Conservation (phyloP, 495 filamentous ascomycete genomes). For the Bacidia gigantensis region DNA sequence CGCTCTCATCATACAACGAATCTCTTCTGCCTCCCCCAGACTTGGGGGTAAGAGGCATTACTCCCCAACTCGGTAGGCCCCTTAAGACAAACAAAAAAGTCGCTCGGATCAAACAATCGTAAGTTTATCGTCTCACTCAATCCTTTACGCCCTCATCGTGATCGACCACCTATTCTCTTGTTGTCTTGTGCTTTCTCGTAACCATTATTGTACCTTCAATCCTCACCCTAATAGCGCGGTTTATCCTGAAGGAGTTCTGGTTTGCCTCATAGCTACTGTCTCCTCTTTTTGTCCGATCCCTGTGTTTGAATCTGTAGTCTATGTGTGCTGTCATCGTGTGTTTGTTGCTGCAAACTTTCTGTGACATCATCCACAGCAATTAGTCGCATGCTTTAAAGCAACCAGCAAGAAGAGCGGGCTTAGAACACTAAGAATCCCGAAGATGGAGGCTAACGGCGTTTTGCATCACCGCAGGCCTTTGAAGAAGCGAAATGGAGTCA, state of each 20-base stretch:
- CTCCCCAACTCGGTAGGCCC: conserved; percentile 36
- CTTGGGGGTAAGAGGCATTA: conserved; percentile 42
- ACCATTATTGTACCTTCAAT: no score
- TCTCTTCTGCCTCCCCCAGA: conserved; percentile 21
- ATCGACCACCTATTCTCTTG: no score
- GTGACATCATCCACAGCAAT: no score
- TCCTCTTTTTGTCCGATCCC: no score
- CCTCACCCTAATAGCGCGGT: no score
- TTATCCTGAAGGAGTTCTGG: no score
- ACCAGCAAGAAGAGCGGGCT: not conserved
- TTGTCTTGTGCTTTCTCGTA: no score
- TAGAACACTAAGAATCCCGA: not conserved
- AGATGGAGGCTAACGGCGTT: not conserved
- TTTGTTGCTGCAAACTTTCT: no score
- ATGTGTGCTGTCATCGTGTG: no score
- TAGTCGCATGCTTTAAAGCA: no score
- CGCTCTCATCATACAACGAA: conserved; percentile 18
- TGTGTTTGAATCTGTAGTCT: no score
- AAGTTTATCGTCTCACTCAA: conserved; percentile 20
- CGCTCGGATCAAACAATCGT: conserved; percentile 57
- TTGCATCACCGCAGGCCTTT: conserved; percentile 19
- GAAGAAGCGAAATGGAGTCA: conserved; percentile 26
- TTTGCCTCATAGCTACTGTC: no score
- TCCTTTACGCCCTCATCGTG: not conserved
- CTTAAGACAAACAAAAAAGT: conserved; percentile 41